Base-by-base conservation (phyloP, 164 flowering plant species). In the Pachysandra terminalis region DNA sequence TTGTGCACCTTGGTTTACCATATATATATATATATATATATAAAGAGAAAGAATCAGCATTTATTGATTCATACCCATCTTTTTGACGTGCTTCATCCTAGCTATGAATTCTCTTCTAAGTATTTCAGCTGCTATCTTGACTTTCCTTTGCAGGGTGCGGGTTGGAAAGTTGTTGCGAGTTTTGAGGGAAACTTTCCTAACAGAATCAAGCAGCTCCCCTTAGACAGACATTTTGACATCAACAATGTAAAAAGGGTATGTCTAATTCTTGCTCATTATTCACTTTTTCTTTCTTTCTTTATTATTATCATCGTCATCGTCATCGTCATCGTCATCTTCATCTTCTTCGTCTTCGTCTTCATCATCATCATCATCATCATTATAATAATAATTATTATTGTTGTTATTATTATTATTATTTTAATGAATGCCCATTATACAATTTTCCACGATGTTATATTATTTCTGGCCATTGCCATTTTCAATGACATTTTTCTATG, bases 111-210 rank as follows among this genome's bases (percentile, higher is more conserved):
- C 9, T 64, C 23, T 51, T 64, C 56, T 64, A 27, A 27, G 3
- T 52, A 32, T 64, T 64, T 32, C 0, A 24, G 51, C 52, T 48
- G 35, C 40, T 61, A n/a, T 41, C n/a, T 10, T 52, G 35, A 66
- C 0, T 73, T 68, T 27, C 55, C 22, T 32, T 74, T 73, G 26
- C 83, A 96, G 99, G 99, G 99, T 59, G 75, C 79, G 81, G 99
- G 99, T 25, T 96, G 98, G 98, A 96, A 96, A 81, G 87, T 96
- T 71, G 97, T 96, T 76, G 95, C 97, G 1, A 87, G 96, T 81
- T 96, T 96, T 80, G 99, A 96, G 75, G 99, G 99, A 8, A 96
- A 82, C 68, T 96, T 96, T 80, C 99, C 99, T 0, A 88, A 89
- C 70, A 85, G 98, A 77, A 93, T 96, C 68, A 96, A 96, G 80